phyloP scores from a whole-genome alignment of 1,139 yeast species.

The Scheffersomyces segobiensis region DNA sequence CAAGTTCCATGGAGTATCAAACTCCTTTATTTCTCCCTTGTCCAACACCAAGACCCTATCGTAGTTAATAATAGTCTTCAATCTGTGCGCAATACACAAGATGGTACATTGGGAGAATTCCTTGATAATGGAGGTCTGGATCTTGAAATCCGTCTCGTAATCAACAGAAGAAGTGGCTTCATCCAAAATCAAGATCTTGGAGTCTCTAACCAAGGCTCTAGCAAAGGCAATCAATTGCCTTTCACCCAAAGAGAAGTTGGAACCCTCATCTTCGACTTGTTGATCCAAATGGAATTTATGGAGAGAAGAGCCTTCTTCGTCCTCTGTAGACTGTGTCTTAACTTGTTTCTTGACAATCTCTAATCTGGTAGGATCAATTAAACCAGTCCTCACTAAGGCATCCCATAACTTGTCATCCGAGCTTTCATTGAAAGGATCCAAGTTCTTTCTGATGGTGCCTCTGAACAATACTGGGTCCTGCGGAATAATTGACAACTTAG shows the following conservation, averaged over 20 bases:
- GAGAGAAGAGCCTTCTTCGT: constrained; percentile 20
- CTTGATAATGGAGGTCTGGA: constrained; percentile 61
- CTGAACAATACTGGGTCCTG: constrained; percentile 75
- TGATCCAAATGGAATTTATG: constrained; percentile 68
- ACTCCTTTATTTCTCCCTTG: constrained; percentile 59
- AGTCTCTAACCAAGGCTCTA: constrained; percentile 70
- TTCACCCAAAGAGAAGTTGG: constrained; percentile 76
- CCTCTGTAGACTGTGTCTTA: constrained; percentile 10
- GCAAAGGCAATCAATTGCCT: constrained; percentile 75
- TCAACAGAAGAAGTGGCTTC: constrained; percentile 87
- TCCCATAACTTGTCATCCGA: constrained; percentile 54
- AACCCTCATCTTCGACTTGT: constrained; percentile 70
- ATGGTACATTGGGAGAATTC: constrained; percentile 71
- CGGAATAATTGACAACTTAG: constrained; percentile 71
- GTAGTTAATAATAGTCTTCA: constrained; percentile 65
- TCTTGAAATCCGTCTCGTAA: constrained; percentile 70
- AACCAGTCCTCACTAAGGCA: constrained; percentile 60
- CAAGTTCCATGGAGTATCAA: constrained; percentile 53
- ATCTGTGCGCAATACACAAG: constrained; percentile 77
- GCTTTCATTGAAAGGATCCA: constrained; percentile 62
- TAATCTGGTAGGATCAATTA: constrained; percentile 44
- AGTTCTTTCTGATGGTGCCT: constrained; percentile 63
- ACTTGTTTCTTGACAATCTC: constrained; percentile 22
- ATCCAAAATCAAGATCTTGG: constrained; percentile 68
- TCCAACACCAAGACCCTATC: constrained; percentile 69